Evolutionary conservation across 345 rosid species (phyloP), one percentile per base, ranked within the genome.

Genomic region (Nasturtium officinale): DNA sequence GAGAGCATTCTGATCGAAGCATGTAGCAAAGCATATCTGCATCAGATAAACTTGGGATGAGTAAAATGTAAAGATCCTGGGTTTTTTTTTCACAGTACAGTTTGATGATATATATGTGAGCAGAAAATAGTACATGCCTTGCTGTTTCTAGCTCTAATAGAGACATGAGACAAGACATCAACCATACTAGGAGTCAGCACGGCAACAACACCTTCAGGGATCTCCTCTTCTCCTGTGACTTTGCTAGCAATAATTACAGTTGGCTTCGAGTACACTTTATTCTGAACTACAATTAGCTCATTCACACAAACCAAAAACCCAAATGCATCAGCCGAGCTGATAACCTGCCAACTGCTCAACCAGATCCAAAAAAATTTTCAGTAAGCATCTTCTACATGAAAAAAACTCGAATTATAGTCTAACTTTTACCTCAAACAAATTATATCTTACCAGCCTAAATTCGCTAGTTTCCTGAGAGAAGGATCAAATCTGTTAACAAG

Each of bases 11-110:
- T 82, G 85, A 78, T 91, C 96, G 79, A 95, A 95, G 84, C 99
- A 95, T 47, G 99, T 91, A 63, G 97, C 99, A 74, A 95, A 95
- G 83, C 96, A 95, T 80, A 95, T 89, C 99, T 94, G 86, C 80
- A 78, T 71, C 75, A 59, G 63, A 61, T 25, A 32, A 76, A 17
- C 45, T 37, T 45, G 43, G 17, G 64, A 54, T 78, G 25, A 79
- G 60, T 59, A 66, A 3, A 61, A 35, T 46, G 52, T 51, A 61
- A 45, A 20, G 18, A 6, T 25, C 16, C n/a, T 40, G n/a, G 7
- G 7, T 54, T 25, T 45, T 66, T 21, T 3, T 20, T 63, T 60
- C 12, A 43, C 55, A 56, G 54, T 6, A 29, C 20, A 5, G 21
- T 29, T 13, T 18, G 21, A 61, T 38, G 42, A 48, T 51, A 61